Conservation (phyloP, 2,329 filamentous ascomycete genomes). For the Fusarium musae region DNA sequence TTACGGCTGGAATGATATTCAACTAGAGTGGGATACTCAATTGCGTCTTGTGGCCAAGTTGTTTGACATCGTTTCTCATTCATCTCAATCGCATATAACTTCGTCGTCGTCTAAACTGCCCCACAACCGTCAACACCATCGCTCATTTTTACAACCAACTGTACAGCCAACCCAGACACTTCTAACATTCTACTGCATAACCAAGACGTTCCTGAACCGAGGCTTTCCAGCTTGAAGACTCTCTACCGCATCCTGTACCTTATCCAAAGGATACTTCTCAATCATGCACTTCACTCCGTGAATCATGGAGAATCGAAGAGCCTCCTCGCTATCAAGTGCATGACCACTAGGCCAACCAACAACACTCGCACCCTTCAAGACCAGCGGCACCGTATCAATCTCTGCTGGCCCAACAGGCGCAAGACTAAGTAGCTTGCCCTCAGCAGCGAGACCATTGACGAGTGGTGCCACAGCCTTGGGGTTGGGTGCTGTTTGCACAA, state of each 20-base stretch:
- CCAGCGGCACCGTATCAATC: conserved; percentile 55
- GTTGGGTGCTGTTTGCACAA: conserved; percentile 72
- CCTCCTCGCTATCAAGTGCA: conserved; percentile 71
- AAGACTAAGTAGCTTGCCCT: conserved; percentile 70
- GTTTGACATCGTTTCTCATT: not conserved
- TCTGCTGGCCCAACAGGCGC: conserved; percentile 60
- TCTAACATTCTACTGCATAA: conserved; percentile 26
- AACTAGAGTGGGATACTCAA: rapidly evolving
- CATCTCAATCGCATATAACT: not conserved
- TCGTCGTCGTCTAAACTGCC: not conserved
- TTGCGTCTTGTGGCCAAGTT: not conserved
- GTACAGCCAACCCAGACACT: not conserved
- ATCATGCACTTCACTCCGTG: conserved; percentile 73
- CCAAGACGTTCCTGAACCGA: conserved; percentile 58
- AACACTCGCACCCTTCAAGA: conserved; percentile 66
- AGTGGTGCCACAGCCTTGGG: conserved; percentile 64
- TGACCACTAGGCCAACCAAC: conserved; percentile 73
- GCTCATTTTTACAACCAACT: not conserved
- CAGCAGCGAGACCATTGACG: conserved; percentile 62
- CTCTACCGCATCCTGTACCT: conserved; percentile 59
- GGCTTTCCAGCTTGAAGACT: conserved; percentile 55
- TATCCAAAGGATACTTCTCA: conserved; percentile 70
- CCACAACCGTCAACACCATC: not conserved
- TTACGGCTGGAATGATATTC: rapidly evolving
- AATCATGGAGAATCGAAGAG: conserved; percentile 70